Evolutionary conservation across 2,329 filamentous ascomycete species (phyloP), one percentile per base, ranked within the genome.

Genomic region (Emergomyces africanus): DNA sequence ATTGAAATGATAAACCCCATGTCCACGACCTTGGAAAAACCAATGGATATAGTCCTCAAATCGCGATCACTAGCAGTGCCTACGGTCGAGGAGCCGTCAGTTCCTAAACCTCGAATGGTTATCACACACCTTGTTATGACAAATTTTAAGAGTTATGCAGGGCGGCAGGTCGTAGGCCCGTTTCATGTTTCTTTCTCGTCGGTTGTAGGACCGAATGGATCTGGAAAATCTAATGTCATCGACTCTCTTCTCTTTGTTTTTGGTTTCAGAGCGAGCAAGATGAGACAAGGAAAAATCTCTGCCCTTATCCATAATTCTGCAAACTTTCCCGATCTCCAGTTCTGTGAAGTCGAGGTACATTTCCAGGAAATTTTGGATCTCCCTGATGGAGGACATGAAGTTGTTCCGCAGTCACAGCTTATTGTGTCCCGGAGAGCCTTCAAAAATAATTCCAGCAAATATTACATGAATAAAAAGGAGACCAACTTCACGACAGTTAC

Each of bases 81-180:
- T 5, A 81, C 82, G 0, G 75, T 84, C n/a, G 83, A 89, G 49
- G 88, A 95, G 70, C 84, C 89, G 30, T 83, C 81, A 0, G 85
- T 82, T 0, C 88, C 90, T 1, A 95, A 91, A 71, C 79, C 90
- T 57, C 87, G 94, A 57, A 91, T 94, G 64, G 92, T 97, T 58
- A 92, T 99, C 64, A 94, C 89, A 20, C 90, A 96, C 70, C 79
- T 99, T 54, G 85, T 95, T 61, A 80, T 99, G 66, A 95, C 84
- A 64, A 99, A 99, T 74, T 99, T 99, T 83, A 99, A 99, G 78
- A 97, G 92, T 77, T 99, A 99, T 71, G 94, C 94, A 18, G 94
- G 94, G 3, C 81, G 88, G 62, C 94, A 99, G 72, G 87, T 95
- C 74, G 94, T 99, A 61, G 94, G 94, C 0, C 94, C 94, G 0